These are phyloP conservation scores for Epicoccum nigrum DNA, from an alignment of 2,329 filamentous ascomycete species.

Conservation along the genomic window DNA sequence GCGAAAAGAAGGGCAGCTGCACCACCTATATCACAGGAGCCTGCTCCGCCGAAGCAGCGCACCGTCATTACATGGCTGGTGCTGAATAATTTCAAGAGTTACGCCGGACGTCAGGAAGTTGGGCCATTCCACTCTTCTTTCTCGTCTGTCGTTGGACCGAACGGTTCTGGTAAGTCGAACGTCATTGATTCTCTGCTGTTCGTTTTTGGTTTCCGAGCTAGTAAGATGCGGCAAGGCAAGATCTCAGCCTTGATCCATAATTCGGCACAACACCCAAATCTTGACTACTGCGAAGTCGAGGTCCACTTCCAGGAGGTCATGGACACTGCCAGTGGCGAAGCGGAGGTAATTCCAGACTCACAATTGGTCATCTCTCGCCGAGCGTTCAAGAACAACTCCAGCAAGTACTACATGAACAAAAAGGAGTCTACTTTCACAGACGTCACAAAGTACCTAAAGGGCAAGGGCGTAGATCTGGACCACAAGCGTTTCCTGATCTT, in stretches of 20 bases:
- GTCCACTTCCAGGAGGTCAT: constrained; percentile 96
- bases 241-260: constrained; percentile 98
- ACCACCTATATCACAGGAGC: constrained; percentile 69
- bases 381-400: constrained; percentile 97
- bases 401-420: constrained; percentile 96
- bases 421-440: constrained; percentile 89
- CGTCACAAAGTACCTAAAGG: constrained; percentile 85
- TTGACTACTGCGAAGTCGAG: constrained; percentile 92
- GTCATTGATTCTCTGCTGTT: constrained; percentile 98
- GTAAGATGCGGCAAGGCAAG: constrained; percentile 99
- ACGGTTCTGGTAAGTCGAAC: constrained; percentile 97
- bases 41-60: constrained; percentile 77
- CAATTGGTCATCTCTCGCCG: constrained; percentile 85
- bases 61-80: constrained; percentile 93
- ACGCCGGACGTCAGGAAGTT: constrained; percentile 92
- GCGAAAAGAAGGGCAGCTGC: constrained; percentile 78
- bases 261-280: constrained; percentile 81
- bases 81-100: constrained; percentile 98
- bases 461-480: constrained; percentile 90
- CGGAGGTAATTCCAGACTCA: constrained; percentile 81
- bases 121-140: constrained; percentile 97
- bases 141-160: constrained; percentile 96
- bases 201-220: constrained; percentile 98
- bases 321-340: constrained; percentile 78
- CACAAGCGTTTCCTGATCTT: constrained; percentile 98